Percentiles rank a stretch among this genome's conserved stretches.
phyloP scores from a whole-genome alignment of 176 grass and related monocot genomes.

The Zea mays region Zm-B73-REFERENCE-NAM-5.0 NC_050101.1:139448001-139448500 shows the following conservation, averaged over 20 bases:
- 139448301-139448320: neutral
- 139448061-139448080: no score
- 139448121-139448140: no score
- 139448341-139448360: neutral
- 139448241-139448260: neutral
- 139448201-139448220: neutral
- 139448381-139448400: neutral
- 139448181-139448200: no score
- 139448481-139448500: no score
- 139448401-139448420: conserved; percentile 4
- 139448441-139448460: neutral
- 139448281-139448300: neutral
- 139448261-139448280: neutral
- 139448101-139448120: no score
- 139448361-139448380: neutral
- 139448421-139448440: conserved; percentile 1
- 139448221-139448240: neutral
- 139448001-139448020: no score
- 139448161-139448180: no score
- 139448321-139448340: conserved; percentile 16
- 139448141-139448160: no score
- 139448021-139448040: no score
- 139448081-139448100: no score
- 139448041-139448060: no score
- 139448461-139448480: neutral